phyloP scores from a whole-genome alignment of 2,329 filamentous ascomycete genomes.

The Mycosphaerella sp. region DNA sequence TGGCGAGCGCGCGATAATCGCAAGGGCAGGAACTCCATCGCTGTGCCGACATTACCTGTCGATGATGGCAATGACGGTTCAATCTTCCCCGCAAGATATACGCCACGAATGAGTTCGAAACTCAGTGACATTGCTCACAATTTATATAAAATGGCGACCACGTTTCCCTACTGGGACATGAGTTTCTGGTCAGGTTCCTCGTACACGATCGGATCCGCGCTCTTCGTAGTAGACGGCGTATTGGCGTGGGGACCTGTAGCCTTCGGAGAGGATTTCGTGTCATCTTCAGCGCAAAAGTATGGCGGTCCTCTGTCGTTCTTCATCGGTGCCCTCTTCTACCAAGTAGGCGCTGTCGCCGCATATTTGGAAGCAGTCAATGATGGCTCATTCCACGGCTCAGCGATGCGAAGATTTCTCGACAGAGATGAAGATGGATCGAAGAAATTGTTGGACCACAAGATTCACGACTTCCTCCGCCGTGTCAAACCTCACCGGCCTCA shows the following conservation, averaged over 20 bases:
- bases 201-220: conserved; percentile 26
- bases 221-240: conserved; percentile 25
- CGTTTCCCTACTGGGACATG: conserved; percentile 31
- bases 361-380: conserved; percentile 32
- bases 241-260: conserved; percentile 24
- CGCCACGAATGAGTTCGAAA: conserved; percentile 11
- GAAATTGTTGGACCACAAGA: conserved; percentile 26
- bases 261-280: conserved; percentile 16
- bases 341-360: conserved; percentile 26
- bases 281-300: conserved; percentile 17
- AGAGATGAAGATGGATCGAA: conserved; percentile 25
- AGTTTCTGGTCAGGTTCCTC: conserved; percentile 27
- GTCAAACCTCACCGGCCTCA: conserved; percentile 10
- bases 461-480: conserved; percentile 18
- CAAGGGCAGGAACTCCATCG: conserved; percentile 24
- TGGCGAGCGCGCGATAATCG: conserved; percentile 26
- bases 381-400: conserved; percentile 27
- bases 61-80: conserved; percentile 4
- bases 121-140: conserved; percentile 10
- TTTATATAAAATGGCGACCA: conserved; percentile 22
- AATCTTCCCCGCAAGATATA: conserved; percentile 16
- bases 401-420: conserved; percentile 25
- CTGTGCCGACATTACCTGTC: conserved; percentile 12
- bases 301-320: conserved; percentile 25
- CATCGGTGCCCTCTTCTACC: conserved; percentile 27